Percentiles rank a stretch among this genome's conserved stretches.
Conservation (phyloP, 306 rosid genomes). For the Dalbergia oliveri region DNA sequence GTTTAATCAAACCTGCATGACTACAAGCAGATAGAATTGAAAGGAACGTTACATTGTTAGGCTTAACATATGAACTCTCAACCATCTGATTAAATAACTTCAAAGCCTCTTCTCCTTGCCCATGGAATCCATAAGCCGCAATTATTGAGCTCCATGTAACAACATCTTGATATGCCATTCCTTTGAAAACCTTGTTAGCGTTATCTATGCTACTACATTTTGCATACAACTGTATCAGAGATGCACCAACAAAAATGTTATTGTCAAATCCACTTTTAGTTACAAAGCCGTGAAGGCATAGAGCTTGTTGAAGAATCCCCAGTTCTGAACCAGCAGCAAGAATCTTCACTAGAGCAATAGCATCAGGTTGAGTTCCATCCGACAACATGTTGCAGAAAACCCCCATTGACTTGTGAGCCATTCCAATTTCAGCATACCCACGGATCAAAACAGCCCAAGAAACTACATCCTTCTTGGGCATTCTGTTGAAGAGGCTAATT, state of each 20-base stretch:
- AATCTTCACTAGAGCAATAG: conserved; percentile 78
- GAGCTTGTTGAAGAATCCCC: conserved; percentile 75
- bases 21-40: conserved; percentile 84
- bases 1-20: conserved; percentile 80
- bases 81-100: conserved; percentile 63
- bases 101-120: conserved; percentile 68
- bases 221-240: conserved; percentile 78
- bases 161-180: conserved; percentile 67
- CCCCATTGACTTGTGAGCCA: conserved; percentile 67
- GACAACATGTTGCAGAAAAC: conserved; percentile 66
- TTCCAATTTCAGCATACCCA: conserved; percentile 74
- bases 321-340: conserved; percentile 68
- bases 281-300: conserved; percentile 69
- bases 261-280: conserved; percentile 53
- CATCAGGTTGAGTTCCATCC: conserved; percentile 65
- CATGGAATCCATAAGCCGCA: conserved; percentile 83
- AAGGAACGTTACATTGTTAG: conserved; percentile 69
- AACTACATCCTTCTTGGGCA: conserved; percentile 80
- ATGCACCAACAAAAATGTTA: conserved; percentile 68
- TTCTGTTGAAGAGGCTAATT: conserved; percentile 61
- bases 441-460: conserved; percentile 76
- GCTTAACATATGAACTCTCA: conserved; percentile 57
- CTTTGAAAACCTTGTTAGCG: conserved; percentile 66
- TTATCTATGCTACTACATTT: conserved; percentile 71
- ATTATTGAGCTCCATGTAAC: conserved; percentile 85